phyloP scores from a whole-genome alignment of 129 eudicot genomes.

The Lonicera japonica region DNA sequence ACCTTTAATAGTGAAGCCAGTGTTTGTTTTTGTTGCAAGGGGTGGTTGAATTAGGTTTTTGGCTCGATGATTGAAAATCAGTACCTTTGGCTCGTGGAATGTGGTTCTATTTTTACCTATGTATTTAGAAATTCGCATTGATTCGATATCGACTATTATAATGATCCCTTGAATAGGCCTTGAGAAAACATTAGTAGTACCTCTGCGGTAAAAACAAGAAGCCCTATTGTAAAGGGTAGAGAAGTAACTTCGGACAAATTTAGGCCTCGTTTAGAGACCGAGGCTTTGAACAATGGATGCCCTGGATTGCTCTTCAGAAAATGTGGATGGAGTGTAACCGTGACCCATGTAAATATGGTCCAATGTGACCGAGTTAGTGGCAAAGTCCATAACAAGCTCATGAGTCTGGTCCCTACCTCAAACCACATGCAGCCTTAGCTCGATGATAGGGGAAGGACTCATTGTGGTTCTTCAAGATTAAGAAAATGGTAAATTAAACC shows the following conservation, averaged over 20 bases:
- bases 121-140: conserved; percentile 27
- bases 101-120: conserved; percentile 27
- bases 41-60: conserved; percentile 16
- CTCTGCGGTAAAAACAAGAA: conserved; percentile 63
- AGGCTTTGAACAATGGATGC: conserved; percentile 42
- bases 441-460: conserved; percentile 47
- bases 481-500: conserved; percentile 63
- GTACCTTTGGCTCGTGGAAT: conserved; percentile 59
- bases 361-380: conserved; percentile 31
- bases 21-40: conserved; percentile 20
- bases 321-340: conserved; percentile 65
- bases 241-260: conserved; percentile 70
- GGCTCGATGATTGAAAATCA: conserved; percentile 34
- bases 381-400: conserved; percentile 51
- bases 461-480: conserved; percentile 52
- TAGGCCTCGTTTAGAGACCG: conserved; percentile 49
- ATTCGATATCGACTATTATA: conserved; percentile 49
- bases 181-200: conserved; percentile 65
- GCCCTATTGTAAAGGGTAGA: conserved; percentile 53
- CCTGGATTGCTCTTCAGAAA: conserved; percentile 47
- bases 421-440: conserved; percentile 57
- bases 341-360: conserved; percentile 56
- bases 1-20: conserved; percentile 25
- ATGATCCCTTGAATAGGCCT: conserved; percentile 76
- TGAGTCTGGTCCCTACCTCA: conserved; percentile 48